Conservation (phyloP, 2,329 filamentous ascomycete species). For the Myriosclerotinia scirpicola region DNA sequence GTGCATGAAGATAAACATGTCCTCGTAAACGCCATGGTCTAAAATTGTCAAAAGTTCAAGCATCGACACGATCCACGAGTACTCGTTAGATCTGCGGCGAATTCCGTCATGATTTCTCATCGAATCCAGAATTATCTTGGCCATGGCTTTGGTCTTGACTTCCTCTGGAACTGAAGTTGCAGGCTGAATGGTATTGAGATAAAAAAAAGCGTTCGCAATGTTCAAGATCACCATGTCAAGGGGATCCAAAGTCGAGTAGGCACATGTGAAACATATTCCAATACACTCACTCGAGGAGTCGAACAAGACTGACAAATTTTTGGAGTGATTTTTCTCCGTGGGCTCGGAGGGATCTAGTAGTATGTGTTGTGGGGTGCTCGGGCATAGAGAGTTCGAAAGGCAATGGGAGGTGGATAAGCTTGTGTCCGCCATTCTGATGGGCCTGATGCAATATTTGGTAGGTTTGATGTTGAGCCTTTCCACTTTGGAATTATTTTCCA, state of each 20-base stretch:
- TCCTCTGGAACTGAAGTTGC: neutral
- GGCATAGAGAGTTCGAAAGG: neutral
- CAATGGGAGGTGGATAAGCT: neutral
- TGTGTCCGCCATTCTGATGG: neutral
- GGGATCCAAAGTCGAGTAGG: neutral
- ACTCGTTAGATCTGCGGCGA: neutral
- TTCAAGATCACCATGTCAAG: neutral
- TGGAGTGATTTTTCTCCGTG: neutral
- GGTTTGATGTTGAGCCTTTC: neutral
- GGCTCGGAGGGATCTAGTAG: neutral
- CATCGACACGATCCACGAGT: neutral
- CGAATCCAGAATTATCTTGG: neutral
- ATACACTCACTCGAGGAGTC: neutral
- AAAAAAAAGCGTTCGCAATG: neutral
- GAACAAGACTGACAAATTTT: neutral
- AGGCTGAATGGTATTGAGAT: neutral
- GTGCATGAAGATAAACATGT: neutral
- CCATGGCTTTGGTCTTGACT: neutral
- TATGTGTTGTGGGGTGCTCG: neutral
- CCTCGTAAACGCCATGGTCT: neutral
- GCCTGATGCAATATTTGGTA: neutral
- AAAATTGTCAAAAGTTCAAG: neutral
- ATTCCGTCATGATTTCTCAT: neutral
- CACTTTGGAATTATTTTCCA: neutral
- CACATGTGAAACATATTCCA: neutral